These are phyloP conservation scores for Pseudogymnoascus sp. DNA, from an alignment of 2,329 filamentous ascomycete genomes.

Conservation along the genomic window DNA sequence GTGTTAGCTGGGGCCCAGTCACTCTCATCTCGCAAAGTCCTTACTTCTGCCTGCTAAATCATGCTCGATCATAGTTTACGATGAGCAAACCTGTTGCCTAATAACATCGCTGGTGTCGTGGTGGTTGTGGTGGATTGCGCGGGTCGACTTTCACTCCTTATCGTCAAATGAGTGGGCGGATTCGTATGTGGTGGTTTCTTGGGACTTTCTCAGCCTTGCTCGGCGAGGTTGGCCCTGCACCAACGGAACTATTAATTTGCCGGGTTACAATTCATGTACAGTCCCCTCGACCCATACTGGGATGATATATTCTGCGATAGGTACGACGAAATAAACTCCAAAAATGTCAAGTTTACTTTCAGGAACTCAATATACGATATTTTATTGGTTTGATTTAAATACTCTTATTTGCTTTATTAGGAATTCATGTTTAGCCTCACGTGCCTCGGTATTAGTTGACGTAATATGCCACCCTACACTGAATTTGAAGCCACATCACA, in stretches of 20 bases:
- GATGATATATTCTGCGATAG: not conserved
- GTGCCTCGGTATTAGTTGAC: constrained; percentile 1
- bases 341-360: not conserved
- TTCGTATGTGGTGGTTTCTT: not conserved
- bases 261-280: not conserved
- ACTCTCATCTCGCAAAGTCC: not conserved
- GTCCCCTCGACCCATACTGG: not conserved
- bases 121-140: not conserved
- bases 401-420: not conserved
- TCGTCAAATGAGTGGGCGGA: not conserved
- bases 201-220: constrained; percentile 2
- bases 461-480: constrained; percentile 1
- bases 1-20: constrained; percentile 12
- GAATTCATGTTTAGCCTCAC: not conserved
- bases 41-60: constrained; percentile 9
- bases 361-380: not conserved
- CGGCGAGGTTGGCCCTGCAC: not conserved
- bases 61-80: constrained; percentile 9
- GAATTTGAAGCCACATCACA: not conserved
- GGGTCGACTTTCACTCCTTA: not conserved
- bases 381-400: not conserved
- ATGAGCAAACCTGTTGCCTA: not conserved
- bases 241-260: not conserved
- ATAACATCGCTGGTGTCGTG: not conserved
- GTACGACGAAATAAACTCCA: not conserved